Conservation (phyloP, 75 land plant species). For the Sequoia sempervirens region DNA sequence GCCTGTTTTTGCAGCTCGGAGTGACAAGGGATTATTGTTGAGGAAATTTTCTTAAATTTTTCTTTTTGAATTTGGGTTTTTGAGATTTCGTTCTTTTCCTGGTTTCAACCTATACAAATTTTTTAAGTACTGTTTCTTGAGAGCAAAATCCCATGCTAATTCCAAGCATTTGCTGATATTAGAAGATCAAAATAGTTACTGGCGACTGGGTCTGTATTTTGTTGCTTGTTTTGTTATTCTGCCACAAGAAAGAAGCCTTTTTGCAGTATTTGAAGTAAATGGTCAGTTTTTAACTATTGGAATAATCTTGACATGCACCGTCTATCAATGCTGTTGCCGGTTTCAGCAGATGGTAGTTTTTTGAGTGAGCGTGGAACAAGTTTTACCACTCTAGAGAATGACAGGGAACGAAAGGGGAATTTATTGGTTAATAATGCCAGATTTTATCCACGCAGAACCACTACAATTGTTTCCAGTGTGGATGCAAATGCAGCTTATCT, state of each 20-base stretch:
- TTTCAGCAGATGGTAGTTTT: background rate
- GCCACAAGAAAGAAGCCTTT: background rate
- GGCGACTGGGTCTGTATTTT: background rate
- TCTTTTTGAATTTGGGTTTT: background rate
- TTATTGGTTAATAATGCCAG: background rate
- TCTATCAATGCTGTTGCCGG: background rate
- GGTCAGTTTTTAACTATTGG: background rate
- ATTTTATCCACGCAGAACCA: too few relatives aligned
- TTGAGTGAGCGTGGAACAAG: background rate
- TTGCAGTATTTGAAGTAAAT: background rate
- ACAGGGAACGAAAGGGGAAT: background rate
- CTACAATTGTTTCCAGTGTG: background rate
- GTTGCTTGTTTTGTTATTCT: background rate
- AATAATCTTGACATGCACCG: background rate
- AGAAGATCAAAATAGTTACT: background rate
- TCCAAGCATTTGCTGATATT: background rate
- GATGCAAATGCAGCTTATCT: constrained; percentile 4
- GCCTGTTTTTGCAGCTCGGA: background rate
- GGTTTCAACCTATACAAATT: background rate
- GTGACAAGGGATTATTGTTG: background rate
- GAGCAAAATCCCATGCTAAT: background rate
- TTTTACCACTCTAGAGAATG: too few relatives aligned
- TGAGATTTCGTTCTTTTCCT: background rate
- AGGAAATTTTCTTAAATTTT: background rate
- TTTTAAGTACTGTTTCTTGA: background rate